These are phyloP conservation scores for Microcera coccophila DNA, from an alignment of 2,329 filamentous ascomycete genomes.

Conservation along the genomic window DNA sequence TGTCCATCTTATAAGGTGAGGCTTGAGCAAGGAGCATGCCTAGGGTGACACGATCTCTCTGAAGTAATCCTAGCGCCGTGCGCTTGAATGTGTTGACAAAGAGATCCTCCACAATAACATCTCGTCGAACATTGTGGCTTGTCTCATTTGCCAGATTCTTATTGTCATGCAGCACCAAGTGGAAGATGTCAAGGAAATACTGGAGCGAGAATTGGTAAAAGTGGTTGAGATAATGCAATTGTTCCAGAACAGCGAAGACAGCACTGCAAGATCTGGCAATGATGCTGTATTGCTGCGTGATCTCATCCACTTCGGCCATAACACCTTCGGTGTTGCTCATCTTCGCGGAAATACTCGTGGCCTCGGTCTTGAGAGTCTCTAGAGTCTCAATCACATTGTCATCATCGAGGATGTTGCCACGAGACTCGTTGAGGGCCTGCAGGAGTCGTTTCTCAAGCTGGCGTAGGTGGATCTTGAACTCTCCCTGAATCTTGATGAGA, in stretches of 20 bases:
- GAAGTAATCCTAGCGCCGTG: slow-evolving; percentile 86
- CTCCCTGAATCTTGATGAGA: slow-evolving; percentile 96
- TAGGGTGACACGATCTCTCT: slow-evolving; percentile 90
- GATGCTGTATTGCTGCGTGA: slow-evolving; percentile 89
- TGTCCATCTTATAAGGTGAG: slow-evolving; percentile 94
- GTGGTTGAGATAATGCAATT: slow-evolving; percentile 96
- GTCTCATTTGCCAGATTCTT: slow-evolving; percentile 65
- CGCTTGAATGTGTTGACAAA: slow-evolving; percentile 90
- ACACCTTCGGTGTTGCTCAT: slow-evolving; percentile 96
- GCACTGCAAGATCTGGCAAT: slow-evolving; percentile 94
- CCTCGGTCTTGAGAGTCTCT: slow-evolving; percentile 96
- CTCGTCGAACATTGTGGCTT: slow-evolving; percentile 74
- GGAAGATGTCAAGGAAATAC: slow-evolving; percentile 98
- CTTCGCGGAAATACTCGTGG: slow-evolving; percentile 92
- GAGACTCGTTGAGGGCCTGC: slow-evolving; percentile 93
- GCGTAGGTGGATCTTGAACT: slow-evolving; percentile 97
- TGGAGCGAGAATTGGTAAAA: slow-evolving; percentile 99
- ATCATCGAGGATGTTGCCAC: slow-evolving; percentile 96
- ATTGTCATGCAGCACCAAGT: slow-evolving; percentile 80
- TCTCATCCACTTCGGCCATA: slow-evolving; percentile 95
- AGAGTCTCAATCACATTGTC: slow-evolving; percentile 97
- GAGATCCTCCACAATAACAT: slow-evolving; percentile 85
- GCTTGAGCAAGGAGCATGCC: slow-evolving; percentile 94
- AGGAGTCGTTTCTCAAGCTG: slow-evolving; percentile 91
- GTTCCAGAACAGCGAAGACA: slow-evolving; percentile 93